phyloP scores from a whole-genome alignment of 768 basidiomycete species.

The Xerocomellus amylosporus region DNA sequence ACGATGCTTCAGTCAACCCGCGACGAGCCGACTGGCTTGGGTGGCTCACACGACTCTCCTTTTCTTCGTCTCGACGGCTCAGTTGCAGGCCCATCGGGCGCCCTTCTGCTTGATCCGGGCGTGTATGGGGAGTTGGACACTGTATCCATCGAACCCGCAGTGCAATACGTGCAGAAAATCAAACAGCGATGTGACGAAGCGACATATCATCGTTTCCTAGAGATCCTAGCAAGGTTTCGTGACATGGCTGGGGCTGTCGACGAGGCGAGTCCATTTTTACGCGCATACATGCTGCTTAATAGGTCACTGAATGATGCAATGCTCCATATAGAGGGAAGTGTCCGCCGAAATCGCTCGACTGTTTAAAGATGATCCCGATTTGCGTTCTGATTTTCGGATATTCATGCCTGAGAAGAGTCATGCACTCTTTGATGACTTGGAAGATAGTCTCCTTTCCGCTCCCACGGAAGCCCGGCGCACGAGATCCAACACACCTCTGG shows the following conservation, averaged over 20 bases:
- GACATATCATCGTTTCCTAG: conserved; percentile 76
- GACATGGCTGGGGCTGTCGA: conserved; percentile 58
- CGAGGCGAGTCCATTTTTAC: conserved; percentile 43
- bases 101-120: conserved; percentile 19
- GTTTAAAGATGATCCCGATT: conserved; percentile 74
- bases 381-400: conserved; percentile 68
- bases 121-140: conserved; percentile 37
- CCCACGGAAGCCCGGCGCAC: conserved; percentile 30
- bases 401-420: conserved; percentile 69
- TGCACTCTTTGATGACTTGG: conserved; percentile 45
- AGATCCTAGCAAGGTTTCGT: conserved; percentile 67
- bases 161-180: conserved; percentile 96
- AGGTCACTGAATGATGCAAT: background rate
- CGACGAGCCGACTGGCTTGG: conserved; percentile 40
- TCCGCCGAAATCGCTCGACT: conserved; percentile 63
- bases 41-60: conserved; percentile 40
- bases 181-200: conserved; percentile 91
- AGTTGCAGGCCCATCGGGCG: conserved; percentile 2
- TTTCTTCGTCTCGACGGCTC: conserved; percentile 20
- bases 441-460: conserved; percentile 29
- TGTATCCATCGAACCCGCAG: conserved; percentile 68
- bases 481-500: conserved; percentile 35
- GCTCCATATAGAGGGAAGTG: conserved; percentile 50
- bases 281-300: background rate
- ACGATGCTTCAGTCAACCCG: conserved; percentile 55